Evolutionary conservation across 2,329 filamentous ascomycete species (phyloP).

Genomic region (Fusarium paranaense): DNA sequence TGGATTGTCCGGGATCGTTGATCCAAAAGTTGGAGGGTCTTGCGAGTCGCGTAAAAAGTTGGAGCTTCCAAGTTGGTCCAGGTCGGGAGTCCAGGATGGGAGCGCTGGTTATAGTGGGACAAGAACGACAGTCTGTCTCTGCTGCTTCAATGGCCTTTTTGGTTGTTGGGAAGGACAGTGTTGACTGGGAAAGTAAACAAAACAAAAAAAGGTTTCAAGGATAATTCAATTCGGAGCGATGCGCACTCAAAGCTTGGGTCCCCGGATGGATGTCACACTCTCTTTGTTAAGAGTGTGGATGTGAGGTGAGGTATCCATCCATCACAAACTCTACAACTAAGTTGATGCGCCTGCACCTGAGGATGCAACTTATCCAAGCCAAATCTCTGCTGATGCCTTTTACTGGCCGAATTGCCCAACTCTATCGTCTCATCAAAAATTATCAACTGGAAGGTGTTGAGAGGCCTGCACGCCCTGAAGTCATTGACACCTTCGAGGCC

Average conservation of each 20-base stretch:
- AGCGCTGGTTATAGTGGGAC: conserved; percentile 31
- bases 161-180: not conserved
- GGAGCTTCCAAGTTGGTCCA: conserved; percentile 25
- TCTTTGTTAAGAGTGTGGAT: conserved; percentile 1
- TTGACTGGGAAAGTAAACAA: conserved; percentile 34
- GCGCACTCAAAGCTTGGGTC: not conserved
- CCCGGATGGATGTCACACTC: conserved; percentile 11
- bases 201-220: conserved; percentile 5
- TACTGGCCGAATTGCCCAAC: not conserved
- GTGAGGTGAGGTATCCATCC: not conserved
- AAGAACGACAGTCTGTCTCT: not conserved
- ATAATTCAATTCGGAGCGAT: not conserved
- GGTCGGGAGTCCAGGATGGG: conserved; percentile 17
- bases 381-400: not conserved
- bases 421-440: not conserved
- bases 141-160: not conserved
- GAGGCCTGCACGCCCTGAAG: not conserved
- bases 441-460: not conserved
- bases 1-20: not conserved
- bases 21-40: not conserved
- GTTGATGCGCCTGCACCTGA: not conserved
- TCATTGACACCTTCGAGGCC: not conserved
- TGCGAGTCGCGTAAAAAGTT: conserved; percentile 2
- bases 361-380: not conserved
- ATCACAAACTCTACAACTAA: conserved; percentile 19